Base-by-base conservation (phyloP, 805 yeast species). In the Hermanozyma aechmeae region DNA sequence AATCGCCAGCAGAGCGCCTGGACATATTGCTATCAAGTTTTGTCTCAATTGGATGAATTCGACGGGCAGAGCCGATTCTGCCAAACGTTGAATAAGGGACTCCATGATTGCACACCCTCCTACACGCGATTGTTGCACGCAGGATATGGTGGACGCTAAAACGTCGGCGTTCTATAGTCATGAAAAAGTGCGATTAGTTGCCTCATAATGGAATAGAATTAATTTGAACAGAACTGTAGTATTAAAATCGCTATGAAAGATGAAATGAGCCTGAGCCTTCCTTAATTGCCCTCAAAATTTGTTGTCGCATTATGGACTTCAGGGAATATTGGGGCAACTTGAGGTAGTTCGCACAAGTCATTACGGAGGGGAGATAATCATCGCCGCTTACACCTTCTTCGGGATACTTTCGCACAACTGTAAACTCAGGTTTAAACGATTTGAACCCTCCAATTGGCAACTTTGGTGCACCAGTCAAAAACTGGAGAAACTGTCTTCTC, bases 341-440 rank as follows among this genome's bases (percentile, higher is more conserved):
- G 40, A 89, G 64, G 48, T 89, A 92, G 50, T 89, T 89, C 3
- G 94, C 96, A 61, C 98, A 89, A 0, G 98, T 89, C 98, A 89
- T 89, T 3, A 92, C 98, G 56, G 95, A 84, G 2, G 98, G 97
- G 32, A 92, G 62, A 46, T 79, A 86, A 36, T 77, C 85, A 52
- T 89, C 95, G 4, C 82, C 69, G 9, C 58, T 53, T 15, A 71
- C 49, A 0, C 76, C 79, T 26, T 70, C 76, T 29, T 89, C 97
- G n/a, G 79, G 68, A 33, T 70, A 76, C 48, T 84, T 86, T 36
- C 84, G 58, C 2, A 92, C 97, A 20, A 92, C 86, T 0, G 97
- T 89, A 26, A 89, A 67, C 30, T 71, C 79, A 0, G 98, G 98
- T 25, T 70, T 67, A 31, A 89, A 59, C 0, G 81, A 71, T 42